Percentiles rank a stretch among this genome's conserved stretches.
Conservation (phyloP, 2,329 filamentous ascomycete species). For the Penicillium psychrosexuale region DNA sequence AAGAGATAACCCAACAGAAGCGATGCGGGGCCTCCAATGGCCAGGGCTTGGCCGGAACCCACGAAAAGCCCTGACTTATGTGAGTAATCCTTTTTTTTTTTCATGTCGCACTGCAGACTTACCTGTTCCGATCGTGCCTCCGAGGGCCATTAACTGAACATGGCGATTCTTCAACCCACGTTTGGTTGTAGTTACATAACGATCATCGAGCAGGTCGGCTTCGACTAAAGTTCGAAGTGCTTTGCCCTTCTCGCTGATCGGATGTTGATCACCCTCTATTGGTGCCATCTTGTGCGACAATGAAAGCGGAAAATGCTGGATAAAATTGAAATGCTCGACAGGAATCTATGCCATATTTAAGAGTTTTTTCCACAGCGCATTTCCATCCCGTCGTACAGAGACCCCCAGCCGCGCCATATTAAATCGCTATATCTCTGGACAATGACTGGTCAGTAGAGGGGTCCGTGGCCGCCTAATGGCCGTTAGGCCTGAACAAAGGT, state of each 20-base stretch:
- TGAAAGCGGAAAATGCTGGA: neutral
- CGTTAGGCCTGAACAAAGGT: neutral
- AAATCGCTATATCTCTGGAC: neutral
- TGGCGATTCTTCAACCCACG: constrained; percentile 44
- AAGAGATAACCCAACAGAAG: constrained; percentile 53
- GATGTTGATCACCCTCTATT: neutral
- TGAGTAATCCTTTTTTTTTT: neutral
- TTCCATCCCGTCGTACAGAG: neutral
- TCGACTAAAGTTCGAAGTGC: constrained; percentile 30
- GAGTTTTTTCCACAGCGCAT: neutral
- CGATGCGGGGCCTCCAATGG: constrained; percentile 52
- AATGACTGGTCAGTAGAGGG: neutral
- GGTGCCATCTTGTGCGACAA: neutral
- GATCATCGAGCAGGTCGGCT: constrained; percentile 40
- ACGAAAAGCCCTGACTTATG: constrained; percentile 47
- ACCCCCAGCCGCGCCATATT: neutral
- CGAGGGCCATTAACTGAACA: constrained; percentile 51
- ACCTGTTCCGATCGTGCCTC: constrained; percentile 56
- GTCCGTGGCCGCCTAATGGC: neutral
- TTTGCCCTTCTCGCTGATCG: constrained; percentile 15
- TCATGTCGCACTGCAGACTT: neutral
- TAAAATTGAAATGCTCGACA: neutral
- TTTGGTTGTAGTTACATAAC: constrained; percentile 39
- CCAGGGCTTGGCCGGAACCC: constrained; percentile 52
- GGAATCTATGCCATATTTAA: neutral